Percentiles rank a stretch among this genome's conserved stretches.
Evolutionary conservation across 176 grass and related monocot genomes (phyloP).

Genomic region (Aegilops bicornis): DNA sequence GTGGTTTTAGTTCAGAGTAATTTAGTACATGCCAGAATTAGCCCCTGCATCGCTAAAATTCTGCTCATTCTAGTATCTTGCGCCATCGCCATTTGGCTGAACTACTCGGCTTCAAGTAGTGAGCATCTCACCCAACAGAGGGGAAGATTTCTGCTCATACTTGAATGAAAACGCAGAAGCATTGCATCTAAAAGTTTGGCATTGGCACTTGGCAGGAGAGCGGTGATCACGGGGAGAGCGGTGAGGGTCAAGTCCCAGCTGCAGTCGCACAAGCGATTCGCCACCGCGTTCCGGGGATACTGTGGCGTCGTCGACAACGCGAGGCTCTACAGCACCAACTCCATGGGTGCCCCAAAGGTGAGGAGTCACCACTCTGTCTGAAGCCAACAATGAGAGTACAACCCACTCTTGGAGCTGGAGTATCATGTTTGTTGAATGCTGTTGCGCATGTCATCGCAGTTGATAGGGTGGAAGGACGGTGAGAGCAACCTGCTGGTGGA

Average conservation of each 20-base stretch:
- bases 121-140: background rate
- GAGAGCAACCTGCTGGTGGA: conserved; percentile 65
- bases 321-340: conserved; percentile 83
- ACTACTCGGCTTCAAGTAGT: background rate
- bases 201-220: conserved; percentile 79
- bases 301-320: conserved; percentile 71
- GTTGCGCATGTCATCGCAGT: conserved; percentile 35
- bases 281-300: conserved; percentile 61
- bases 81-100: background rate
- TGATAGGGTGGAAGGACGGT: conserved; percentile 87
- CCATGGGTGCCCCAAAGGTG: conserved; percentile 66
- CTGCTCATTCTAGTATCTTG: background rate
- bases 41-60: background rate
- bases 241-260: conserved; percentile 89
- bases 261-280: conserved; percentile 88
- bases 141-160: background rate
- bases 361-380: background rate
- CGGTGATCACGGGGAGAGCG: conserved; percentile 79
- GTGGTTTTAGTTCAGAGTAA: background rate
- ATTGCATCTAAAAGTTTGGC: background rate
- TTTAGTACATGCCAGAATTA: background rate
- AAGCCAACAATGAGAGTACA: no score
- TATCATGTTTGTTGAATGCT: no score
- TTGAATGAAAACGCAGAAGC: background rate
- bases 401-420: no score